These are phyloP conservation scores for Sodiomyces alkalinus DNA, from an alignment of 2,329 filamentous ascomycete genomes.

Conservation along the genomic window DNA sequence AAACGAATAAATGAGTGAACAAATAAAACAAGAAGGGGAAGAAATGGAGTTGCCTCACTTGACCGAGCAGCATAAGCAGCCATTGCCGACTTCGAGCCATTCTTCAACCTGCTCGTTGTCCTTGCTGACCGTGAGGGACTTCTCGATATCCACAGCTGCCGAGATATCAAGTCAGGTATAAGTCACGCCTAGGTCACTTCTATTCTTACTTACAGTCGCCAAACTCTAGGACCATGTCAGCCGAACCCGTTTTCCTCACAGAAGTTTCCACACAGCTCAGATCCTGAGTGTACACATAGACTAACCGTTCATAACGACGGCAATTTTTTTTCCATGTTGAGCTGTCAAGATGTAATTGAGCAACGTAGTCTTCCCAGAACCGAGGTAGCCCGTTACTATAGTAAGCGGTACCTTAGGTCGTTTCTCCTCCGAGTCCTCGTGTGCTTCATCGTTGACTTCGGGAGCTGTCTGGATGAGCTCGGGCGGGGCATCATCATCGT, in stretches of 20 bases:
- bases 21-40: background rate
- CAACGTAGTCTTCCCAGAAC: slow-evolving; percentile 87
- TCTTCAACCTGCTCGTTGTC: slow-evolving; percentile 72
- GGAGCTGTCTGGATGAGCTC: slow-evolving; percentile 38
- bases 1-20: too few relatives aligned
- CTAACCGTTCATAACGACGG: slow-evolving; percentile 83
- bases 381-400: slow-evolving; percentile 82
- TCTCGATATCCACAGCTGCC: slow-evolving; percentile 86
- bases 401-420: slow-evolving; percentile 64
- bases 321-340: slow-evolving; percentile 93
- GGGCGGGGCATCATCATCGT: slow-evolving; percentile 56
- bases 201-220: slow-evolving; percentile 49
- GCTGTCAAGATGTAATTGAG: slow-evolving; percentile 93
- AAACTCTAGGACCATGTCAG: slow-evolving; percentile 43
- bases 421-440: slow-evolving; percentile 30
- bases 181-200: slow-evolving; percentile 3
- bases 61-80: slow-evolving; percentile 94
- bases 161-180: too few relatives aligned
- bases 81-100: slow-evolving; percentile 93
- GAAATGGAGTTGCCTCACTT: slow-evolving; percentile 57
- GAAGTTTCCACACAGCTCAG: too few relatives aligned
- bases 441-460: slow-evolving; percentile 16
- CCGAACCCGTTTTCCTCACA: background rate
- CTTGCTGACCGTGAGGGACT: slow-evolving; percentile 81
- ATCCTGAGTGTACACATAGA: slow-evolving; percentile 2